Conservation (phyloP, 768 basidiomycete species). For the Agrocybe chaxingu region DNA sequence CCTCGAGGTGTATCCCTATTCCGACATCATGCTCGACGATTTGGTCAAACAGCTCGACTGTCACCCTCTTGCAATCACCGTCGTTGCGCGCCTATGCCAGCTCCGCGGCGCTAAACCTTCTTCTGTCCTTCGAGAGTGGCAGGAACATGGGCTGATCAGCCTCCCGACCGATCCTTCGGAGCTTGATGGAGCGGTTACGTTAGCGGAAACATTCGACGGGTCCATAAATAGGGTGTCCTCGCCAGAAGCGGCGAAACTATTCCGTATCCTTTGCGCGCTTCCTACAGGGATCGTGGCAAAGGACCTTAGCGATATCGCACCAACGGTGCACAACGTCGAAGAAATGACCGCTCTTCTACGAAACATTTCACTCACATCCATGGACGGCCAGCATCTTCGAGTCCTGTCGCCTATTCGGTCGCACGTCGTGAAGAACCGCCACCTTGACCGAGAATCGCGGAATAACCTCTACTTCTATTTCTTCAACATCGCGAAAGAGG, state of each 20-base stretch:
- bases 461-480: conserved; percentile 8
- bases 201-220: background rate
- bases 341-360: conserved; percentile 1
- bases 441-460: conserved; percentile 6
- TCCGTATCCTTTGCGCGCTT: conserved; percentile 6
- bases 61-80: conserved; percentile 4
- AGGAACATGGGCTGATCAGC: background rate
- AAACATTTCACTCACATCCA: conserved; percentile 2
- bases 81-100: conserved; percentile 8
- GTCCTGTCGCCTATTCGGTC: conserved; percentile 3
- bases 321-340: background rate
- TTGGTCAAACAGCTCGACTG: conserved; percentile 5
- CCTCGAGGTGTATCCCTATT: conserved; percentile 1
- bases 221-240: background rate
- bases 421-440: conserved; percentile 2
- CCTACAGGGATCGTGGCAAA: conserved; percentile 4
- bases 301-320: conserved; percentile 3
- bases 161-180: too few species aligned
- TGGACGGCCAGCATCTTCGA: background rate
- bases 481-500: conserved; percentile 8
- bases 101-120: background rate
- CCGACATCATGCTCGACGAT: conserved; percentile 4
- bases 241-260: conserved; percentile 4
- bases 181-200: background rate
- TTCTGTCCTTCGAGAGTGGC: background rate